phyloP scores from a whole-genome alignment of 495 filamentous ascomycete genomes.

The Podospora appendiculata region DNA sequence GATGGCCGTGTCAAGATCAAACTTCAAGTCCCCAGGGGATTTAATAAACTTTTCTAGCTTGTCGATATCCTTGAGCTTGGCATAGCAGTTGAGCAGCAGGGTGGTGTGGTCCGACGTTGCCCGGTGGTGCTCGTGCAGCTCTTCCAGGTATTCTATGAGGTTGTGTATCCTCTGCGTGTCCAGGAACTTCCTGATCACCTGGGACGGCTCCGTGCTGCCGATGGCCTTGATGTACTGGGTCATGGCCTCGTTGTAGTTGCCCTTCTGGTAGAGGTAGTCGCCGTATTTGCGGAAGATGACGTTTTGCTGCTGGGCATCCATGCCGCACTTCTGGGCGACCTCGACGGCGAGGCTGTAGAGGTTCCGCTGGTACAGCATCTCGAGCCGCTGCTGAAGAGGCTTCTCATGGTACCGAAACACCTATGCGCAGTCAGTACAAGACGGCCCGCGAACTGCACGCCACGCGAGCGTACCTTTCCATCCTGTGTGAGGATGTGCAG shows the following conservation, averaged over 20 bases:
- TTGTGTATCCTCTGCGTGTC: slow-evolving; percentile 97
- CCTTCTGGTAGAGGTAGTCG: slow-evolving; percentile 91
- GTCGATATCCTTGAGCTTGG: slow-evolving; percentile 89
- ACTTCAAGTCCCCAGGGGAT: slow-evolving; percentile 87
- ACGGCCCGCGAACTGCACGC: not conserved
- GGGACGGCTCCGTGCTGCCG: slow-evolving; percentile 88
- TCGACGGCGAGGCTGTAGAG: slow-evolving; percentile 88
- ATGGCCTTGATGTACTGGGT: slow-evolving; percentile 95
- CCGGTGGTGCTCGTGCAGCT: slow-evolving; percentile 87
- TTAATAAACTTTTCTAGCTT: slow-evolving; percentile 97
- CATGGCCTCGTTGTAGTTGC: slow-evolving; percentile 95
- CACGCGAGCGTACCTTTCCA: slow-evolving; percentile 59
- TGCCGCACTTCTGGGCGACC: slow-evolving; percentile 79
- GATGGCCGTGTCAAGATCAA: slow-evolving; percentile 95
- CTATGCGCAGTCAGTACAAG: slow-evolving; percentile 28
- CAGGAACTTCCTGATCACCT: slow-evolving; percentile 91
- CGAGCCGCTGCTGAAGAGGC: slow-evolving; percentile 78
- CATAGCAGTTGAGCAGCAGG: slow-evolving; percentile 90
- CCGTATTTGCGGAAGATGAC: slow-evolving; percentile 90
- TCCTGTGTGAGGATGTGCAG: slow-evolving; percentile 81
- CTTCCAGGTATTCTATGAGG: slow-evolving; percentile 94
- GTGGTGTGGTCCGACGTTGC: slow-evolving; percentile 97
- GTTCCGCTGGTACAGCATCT: slow-evolving; percentile 90
- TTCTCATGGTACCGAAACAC: slow-evolving; percentile 91
- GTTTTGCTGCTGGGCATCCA: slow-evolving; percentile 73